phyloP scores from a whole-genome alignment of 768 basidiomycete genomes.

The Podaxis sp. region DNA sequence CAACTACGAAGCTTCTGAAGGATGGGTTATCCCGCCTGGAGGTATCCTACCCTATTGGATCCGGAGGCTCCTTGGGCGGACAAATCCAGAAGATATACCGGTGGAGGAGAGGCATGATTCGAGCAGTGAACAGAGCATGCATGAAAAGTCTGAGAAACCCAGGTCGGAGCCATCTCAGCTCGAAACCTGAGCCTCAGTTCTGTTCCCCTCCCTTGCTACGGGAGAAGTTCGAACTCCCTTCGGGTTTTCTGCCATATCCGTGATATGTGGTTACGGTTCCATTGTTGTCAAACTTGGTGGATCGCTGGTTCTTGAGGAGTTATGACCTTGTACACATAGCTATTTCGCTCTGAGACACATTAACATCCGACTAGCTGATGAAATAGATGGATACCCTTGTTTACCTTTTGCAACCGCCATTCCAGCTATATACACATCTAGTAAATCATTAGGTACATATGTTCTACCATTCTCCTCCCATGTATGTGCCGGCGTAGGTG shows the following conservation, averaged over 20 bases:
- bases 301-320: too few species aligned
- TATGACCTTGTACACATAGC: too few species aligned
- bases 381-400: neutral
- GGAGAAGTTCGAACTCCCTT: neutral
- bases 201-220: neutral
- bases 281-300: neutral
- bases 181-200: neutral
- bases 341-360: too few species aligned
- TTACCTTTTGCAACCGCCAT: neutral
- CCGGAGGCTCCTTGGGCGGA: slow-evolving; percentile 31
- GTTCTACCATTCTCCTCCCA: neutral
- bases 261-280: neutral
- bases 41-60: slow-evolving; percentile 66
- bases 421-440: neutral
- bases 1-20: slow-evolving; percentile 59
- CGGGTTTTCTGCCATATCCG: neutral
- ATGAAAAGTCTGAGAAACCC: neutral
- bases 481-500: neutral
- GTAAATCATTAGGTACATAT: neutral
- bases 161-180: neutral
- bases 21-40: slow-evolving; percentile 70
- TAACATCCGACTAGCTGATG: neutral
- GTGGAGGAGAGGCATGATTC: neutral
- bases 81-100: neutral
- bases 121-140: neutral